phyloP scores from a whole-genome alignment of 176 grass and related monocot genomes.

The Triticum dicoccoides region DNA sequence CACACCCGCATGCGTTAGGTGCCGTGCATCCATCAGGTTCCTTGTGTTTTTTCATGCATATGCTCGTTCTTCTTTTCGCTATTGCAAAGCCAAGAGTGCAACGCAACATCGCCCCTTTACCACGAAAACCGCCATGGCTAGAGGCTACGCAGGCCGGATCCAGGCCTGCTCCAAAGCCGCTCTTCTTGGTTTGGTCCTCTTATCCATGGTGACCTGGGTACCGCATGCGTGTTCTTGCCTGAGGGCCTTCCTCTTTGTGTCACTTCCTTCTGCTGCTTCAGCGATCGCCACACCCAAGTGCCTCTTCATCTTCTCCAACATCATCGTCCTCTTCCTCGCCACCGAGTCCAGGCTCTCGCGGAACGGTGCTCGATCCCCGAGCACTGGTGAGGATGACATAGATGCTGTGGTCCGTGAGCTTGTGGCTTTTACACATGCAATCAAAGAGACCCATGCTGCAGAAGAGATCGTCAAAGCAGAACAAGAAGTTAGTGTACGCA shows the following conservation, averaged over 20 bases:
- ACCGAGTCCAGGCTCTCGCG: slow-evolving; percentile 39
- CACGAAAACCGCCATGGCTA: slow-evolving; percentile 11
- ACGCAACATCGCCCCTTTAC: not conserved
- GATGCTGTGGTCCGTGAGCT: not conserved
- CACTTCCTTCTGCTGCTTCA: slow-evolving; percentile 25
- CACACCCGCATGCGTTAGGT: not conserved
- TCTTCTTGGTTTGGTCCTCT: slow-evolving; percentile 27
- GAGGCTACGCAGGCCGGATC: not conserved
- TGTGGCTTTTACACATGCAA: not conserved
- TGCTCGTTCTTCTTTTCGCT: not conserved
- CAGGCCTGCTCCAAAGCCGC: slow-evolving; percentile 10
- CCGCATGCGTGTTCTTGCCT: slow-evolving; percentile 24
- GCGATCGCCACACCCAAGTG: slow-evolving; percentile 36
- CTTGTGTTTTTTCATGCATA: slow-evolving; percentile 20
- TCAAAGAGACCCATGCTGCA: not conserved
- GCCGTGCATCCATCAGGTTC: not conserved
- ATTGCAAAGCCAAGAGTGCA: not conserved
- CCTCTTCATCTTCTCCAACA: slow-evolving; percentile 62
- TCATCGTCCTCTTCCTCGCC: slow-evolving; percentile 70
- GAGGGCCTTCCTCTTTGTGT: slow-evolving; percentile 37
- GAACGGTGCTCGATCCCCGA: not conserved
- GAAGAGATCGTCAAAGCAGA: not conserved
- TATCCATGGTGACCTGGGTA: slow-evolving; percentile 40
- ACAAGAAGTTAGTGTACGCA: not conserved
- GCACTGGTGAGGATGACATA: not conserved